Evolutionary conservation across 2,329 filamentous ascomycete genomes (phyloP), one percentile per base, ranked within the genome.

Genomic region (Pseudocercospora musae): DNA sequence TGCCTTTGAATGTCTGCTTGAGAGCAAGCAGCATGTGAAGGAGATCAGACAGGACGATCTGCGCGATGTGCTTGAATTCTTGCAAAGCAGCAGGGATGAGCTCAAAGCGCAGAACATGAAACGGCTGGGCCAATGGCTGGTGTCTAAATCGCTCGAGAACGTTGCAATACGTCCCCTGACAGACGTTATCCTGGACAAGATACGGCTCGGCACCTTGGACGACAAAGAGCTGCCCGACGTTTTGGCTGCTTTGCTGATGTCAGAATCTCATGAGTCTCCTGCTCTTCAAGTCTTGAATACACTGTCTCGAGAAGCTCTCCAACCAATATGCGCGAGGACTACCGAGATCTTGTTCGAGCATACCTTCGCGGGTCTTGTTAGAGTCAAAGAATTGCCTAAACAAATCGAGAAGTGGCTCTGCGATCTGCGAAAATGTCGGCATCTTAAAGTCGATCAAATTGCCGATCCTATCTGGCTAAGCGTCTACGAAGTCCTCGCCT

Each of bases 41-140:
- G 2, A 33, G 6, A 44, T 54, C 9, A 33, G 59, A n/a, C 33
- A 59, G 9, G 20, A 31, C 37, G 29, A 42, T 21, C 44, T 72
- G n/a, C 9, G 54, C 4, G 29, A 52, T 0, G 18, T 70, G 0
- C 23, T 69, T 10, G 59, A 66, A 4, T 74, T 74, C 37, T 59
- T 74, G 10, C 64, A 68, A 31, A 23, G 61, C 63, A 31, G 46
- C 13, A 31, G 29, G 21, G 62, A 74, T 49, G 71, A 74, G 48
- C 63, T 63, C 2, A 59, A 60, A 42, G 70, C 72, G 1, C 42
- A 62, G 9, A 73, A 73, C 52, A 58, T 66, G 2, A 49, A 54
- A 11, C 53, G 57, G 4, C 42, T 73, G 13, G 29, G 63, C 20
- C 11, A 70, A 44, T 74, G 69, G 70, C 64, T 72, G 13, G 42